Conservation (phyloP, 352 stramenopile genomes). For the Globisporangium iwayamae region DNA sequence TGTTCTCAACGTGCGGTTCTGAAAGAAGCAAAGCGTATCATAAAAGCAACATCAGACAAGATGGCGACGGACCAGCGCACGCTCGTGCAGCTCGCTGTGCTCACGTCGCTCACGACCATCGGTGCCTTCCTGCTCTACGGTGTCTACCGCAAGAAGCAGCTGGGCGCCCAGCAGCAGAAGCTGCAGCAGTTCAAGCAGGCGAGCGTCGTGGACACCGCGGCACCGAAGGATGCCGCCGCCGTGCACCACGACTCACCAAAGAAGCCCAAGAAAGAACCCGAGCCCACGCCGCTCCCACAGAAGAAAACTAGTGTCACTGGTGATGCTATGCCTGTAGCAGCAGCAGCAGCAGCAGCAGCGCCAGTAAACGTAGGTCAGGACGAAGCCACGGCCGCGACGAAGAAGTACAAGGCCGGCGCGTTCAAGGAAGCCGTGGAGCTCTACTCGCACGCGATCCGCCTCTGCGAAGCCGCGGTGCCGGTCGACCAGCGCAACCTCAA, state of each 20-base stretch:
- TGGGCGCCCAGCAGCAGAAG: constrained; percentile 1
- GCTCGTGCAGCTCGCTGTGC: constrained; percentile 61
- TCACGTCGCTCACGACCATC: constrained; percentile 74
- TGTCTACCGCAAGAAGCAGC: constrained; percentile 38
- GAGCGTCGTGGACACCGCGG: constrained; percentile 13
- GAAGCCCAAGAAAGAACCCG: constrained; percentile 25
- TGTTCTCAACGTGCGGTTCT: constrained; percentile 5
- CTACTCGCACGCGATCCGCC: constrained; percentile 60
- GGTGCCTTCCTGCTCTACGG: constrained; percentile 51
- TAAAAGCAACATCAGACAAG: constrained; percentile 6
- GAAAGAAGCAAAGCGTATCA: background rate
- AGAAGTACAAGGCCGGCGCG: constrained; percentile 75
- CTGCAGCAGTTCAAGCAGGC: constrained; percentile 22
- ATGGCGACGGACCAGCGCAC: constrained; percentile 33
- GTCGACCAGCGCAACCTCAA: constrained; percentile 76
- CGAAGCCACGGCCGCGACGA: constrained; percentile 63
- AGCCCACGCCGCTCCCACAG: constrained; percentile 18
- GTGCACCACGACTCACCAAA: constrained; percentile 24
- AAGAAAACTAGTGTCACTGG: constrained; percentile 24
- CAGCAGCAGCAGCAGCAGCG: constrained; percentile 4
- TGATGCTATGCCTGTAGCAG: background rate
- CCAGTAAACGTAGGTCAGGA: constrained; percentile 48
- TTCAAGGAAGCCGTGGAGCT: constrained; percentile 67
- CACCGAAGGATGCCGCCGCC: constrained; percentile 18
- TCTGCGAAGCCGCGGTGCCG: constrained; percentile 50